Conservation (phyloP, 345 rosid genomes). For the Ailanthus altissimus region DNA sequence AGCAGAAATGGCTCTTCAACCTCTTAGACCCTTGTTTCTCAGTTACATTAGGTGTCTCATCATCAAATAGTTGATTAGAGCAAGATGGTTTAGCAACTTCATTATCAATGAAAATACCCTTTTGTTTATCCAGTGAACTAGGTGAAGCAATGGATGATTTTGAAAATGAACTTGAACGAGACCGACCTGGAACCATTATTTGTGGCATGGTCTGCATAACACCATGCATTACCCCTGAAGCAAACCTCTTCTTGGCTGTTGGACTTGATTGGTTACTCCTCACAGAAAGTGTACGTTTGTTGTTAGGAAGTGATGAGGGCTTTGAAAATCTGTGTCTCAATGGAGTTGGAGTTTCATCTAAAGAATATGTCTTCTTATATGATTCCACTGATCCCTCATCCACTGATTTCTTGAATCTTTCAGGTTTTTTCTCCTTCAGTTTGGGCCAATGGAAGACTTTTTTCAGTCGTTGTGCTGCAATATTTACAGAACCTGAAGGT, state of each 20-base stretch:
- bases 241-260: constrained; percentile 67
- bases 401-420: constrained; percentile 27
- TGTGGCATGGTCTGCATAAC: constrained; percentile 55
- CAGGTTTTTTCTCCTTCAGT: constrained; percentile 42
- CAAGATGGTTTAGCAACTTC: constrained; percentile 57
- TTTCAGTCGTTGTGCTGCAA: constrained; percentile 62
- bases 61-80: constrained; percentile 31
- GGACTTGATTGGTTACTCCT: constrained; percentile 85
- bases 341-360: constrained; percentile 55
- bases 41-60: constrained; percentile 31
- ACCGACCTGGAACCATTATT: constrained; percentile 40
- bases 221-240: constrained; percentile 59
- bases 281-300: constrained; percentile 71
- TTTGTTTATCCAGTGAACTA: constrained; percentile 60
- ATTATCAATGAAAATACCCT: constrained; percentile 47
- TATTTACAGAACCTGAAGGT: constrained; percentile 36
- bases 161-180: constrained; percentile 82
- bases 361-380: constrained; percentile 27
- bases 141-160: constrained; percentile 65
- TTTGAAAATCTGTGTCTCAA: constrained; percentile 70
- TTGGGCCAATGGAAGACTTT: constrained; percentile 68
- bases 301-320: constrained; percentile 46
- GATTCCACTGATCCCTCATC: constrained; percentile 35
- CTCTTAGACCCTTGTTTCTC: constrained; percentile 52
- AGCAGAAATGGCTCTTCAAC: constrained; percentile 67